Evolutionary conservation across 768 basidiomycete genomes (phyloP).

Genomic region (Cystofilobasidium capitatum): DNA sequence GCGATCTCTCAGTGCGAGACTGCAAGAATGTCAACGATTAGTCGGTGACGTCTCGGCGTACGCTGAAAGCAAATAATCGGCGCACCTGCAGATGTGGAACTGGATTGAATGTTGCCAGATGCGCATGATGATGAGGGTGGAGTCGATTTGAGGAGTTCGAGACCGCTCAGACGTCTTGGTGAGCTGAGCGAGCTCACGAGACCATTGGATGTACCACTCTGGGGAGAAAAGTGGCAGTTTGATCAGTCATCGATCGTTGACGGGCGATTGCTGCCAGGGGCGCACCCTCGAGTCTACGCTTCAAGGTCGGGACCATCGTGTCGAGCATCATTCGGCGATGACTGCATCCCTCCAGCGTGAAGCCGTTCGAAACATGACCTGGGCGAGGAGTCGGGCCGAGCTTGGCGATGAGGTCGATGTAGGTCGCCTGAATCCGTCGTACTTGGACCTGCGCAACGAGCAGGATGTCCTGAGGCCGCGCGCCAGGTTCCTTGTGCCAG

Average conservation of each 20-base stretch:
- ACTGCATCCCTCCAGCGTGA: too few species aligned
- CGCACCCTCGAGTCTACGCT: neutral
- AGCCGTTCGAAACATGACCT: too few species aligned
- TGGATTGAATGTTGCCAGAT: slow-evolving; percentile 5
- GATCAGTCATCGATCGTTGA: too few species aligned
- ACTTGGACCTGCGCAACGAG: slow-evolving; percentile 1
- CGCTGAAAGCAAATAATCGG: too few species aligned
- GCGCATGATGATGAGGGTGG: neutral
- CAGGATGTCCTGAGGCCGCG: neutral
- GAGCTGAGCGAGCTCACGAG: neutral
- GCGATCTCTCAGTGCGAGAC: neutral
- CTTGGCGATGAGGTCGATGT: neutral
- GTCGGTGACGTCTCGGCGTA: too few species aligned
- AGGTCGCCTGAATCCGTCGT: neutral
- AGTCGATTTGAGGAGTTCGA: too few species aligned
- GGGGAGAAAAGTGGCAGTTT: too few species aligned
- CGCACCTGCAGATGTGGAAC: slow-evolving; percentile 1
- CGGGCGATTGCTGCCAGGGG: too few species aligned
- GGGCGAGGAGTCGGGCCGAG: too few species aligned
- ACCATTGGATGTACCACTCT: slow-evolving; percentile 1
- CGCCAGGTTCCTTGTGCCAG: neutral
- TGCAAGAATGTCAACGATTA: neutral
- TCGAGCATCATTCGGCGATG: neutral
- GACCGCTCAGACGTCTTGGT: too few species aligned
- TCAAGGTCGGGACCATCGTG: neutral